Evolutionary conservation across 768 basidiomycete genomes (phyloP).

Genomic region (Symmetrospora coprosmae): DNA sequence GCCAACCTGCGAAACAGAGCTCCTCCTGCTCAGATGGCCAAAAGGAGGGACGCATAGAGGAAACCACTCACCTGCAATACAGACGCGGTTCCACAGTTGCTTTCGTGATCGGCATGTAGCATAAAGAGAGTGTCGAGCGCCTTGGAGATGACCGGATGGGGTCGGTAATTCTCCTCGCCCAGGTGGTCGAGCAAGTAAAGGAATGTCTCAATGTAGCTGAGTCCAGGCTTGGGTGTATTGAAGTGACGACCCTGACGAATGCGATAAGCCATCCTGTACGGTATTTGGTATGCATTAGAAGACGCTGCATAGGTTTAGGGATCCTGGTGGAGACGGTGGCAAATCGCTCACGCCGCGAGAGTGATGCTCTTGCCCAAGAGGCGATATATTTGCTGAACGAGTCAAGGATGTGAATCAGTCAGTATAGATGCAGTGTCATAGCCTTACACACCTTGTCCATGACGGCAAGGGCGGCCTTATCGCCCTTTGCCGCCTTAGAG

Average conservation of each 20-base stretch:
- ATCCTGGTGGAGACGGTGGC: too few species aligned
- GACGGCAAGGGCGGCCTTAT: slow-evolving; percentile 42
- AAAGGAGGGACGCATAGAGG: too few species aligned
- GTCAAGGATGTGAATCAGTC: too few species aligned
- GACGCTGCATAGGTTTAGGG: not conserved
- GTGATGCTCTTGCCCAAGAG: slow-evolving; percentile 63
- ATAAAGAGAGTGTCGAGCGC: slow-evolving; percentile 78
- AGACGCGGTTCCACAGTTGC: slow-evolving; percentile 57
- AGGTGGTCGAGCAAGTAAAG: slow-evolving; percentile 81
- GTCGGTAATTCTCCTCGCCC: slow-evolving; percentile 55
- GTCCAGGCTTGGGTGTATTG: slow-evolving; percentile 62
- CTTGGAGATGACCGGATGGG: slow-evolving; percentile 70
- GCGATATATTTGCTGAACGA: slow-evolving; percentile 23
- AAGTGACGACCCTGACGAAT: slow-evolving; percentile 80
- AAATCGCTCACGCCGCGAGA: slow-evolving; percentile 62
- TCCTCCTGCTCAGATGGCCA: too few species aligned
- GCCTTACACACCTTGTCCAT: slow-evolving; percentile 95
- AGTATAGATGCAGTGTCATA: too few species aligned
- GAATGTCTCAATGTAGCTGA: slow-evolving; percentile 44
- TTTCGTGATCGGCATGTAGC: slow-evolving; percentile 66
- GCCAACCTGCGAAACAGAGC: slow-evolving; percentile 73
- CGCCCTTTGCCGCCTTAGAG: slow-evolving; percentile 22
- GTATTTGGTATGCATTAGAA: not conserved
- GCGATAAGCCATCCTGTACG: slow-evolving; percentile 66
- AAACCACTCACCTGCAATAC: slow-evolving; percentile 81